Percentiles rank a stretch among this genome's conserved stretches.
phyloP scores from a whole-genome alignment of 2,329 filamentous ascomycete genomes.

The Fusarium mangiferae region DNA sequence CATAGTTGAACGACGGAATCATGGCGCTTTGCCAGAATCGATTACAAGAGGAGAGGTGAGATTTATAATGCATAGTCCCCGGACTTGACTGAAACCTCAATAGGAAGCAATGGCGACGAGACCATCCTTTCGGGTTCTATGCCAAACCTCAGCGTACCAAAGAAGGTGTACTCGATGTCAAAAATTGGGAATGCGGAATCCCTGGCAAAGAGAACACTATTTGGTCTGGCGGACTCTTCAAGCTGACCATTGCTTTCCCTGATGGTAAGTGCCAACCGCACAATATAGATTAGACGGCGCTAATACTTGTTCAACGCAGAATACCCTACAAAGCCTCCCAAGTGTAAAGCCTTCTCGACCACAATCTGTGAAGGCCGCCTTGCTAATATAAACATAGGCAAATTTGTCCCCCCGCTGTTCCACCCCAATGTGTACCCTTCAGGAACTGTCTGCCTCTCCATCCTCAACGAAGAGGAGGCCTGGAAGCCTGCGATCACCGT shows the following conservation, averaged over 20 bases:
- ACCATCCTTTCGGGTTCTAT: slow-evolving; percentile 98
- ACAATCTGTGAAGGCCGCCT: neutral
- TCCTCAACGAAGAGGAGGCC: slow-evolving; percentile 96
- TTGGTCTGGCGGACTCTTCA: slow-evolving; percentile 98
- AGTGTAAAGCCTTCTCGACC: slow-evolving; percentile 72
- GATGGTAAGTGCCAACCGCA: slow-evolving; percentile 73
- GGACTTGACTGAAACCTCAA: slow-evolving; percentile 33
- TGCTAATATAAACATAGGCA: slow-evolving; percentile 68
- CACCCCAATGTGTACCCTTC: slow-evolving; percentile 99
- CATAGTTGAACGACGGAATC: neutral
- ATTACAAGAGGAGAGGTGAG: slow-evolving; percentile 87
- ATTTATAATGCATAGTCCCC: neutral
- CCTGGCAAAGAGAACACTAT: slow-evolving; percentile 97
- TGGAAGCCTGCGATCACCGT: slow-evolving; percentile 99
- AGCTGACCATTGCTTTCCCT: slow-evolving; percentile 90
- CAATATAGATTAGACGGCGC: slow-evolving; percentile 2
- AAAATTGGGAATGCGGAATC: slow-evolving; percentile 96
- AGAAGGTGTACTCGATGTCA: slow-evolving; percentile 87
- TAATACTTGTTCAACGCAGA: slow-evolving; percentile 63
- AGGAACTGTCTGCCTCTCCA: slow-evolving; percentile 95
- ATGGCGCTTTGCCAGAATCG: slow-evolving; percentile 93
- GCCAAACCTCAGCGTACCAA: slow-evolving; percentile 85
- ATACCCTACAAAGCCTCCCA: slow-evolving; percentile 98
- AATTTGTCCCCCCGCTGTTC: slow-evolving; percentile 95
- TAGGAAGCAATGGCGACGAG: slow-evolving; percentile 95